Evolutionary conservation across 352 stramenopile species (phyloP), one percentile per base, ranked within the genome.

Genomic region (Globisporangium abappressorium): DNA sequence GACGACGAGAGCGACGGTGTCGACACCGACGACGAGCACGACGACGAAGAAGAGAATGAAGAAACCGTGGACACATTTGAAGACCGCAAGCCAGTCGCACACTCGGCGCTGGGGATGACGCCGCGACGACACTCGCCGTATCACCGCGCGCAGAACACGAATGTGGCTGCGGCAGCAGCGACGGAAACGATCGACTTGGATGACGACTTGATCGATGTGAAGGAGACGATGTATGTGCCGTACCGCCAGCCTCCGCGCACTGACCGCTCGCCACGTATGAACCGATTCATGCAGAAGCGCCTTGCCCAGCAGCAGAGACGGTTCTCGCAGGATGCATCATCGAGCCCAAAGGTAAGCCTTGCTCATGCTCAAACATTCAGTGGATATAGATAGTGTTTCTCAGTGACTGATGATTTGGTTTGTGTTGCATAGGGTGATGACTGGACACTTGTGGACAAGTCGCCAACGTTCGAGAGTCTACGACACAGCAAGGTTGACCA

Each of bases 401-500:
- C 7, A 61, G 56, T 20, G 30, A n/a, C 30, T 66, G 4, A 57
- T 26, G 41, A 12, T 18, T 56, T 51, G 46, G 43, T 47, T 33
- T 64, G 41, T 26, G 20, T 65, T 47, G 26, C 26, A 59, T 56
- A 85, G 78, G 74, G 76, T 36, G 84, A 93, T 49, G 84, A 91
- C 56, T 93, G 84, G 84, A 87, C 85, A 43, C 79, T 93, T 20
- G 72, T 93, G 24, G 81, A 93, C 77, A 91, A 89, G 75, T 93
- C 84, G 5, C 84, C 84, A 26, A 93, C 84, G 9, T 91, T 86
- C 65, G 81, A 90, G 65, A 83, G 76, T 57, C 68, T 88, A 5
- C 70, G 57, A 30, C 68, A 83, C 26, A 72, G 78, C 68, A 80
- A 72, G 65, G 66, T 68, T 34, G 75, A 85, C 41, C 68, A 72